Evolutionary conservation across 257 asterid species (phyloP), one percentile per base, ranked within the genome.

Genomic region (Solanum sparsipilum): DNA sequence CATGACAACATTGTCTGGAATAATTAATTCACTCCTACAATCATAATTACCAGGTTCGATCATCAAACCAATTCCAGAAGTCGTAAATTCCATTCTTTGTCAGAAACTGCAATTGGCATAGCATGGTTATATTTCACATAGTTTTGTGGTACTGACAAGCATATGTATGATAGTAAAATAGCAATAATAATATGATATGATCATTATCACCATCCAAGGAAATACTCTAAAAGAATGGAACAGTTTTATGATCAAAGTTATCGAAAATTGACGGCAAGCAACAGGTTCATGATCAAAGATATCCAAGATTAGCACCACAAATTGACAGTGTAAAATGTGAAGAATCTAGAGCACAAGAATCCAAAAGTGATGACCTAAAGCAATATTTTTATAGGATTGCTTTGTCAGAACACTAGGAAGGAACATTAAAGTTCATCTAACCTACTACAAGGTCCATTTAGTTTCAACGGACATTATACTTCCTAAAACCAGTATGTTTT

Each of bases 11-110:
- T 82, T 29, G 70, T 82, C 41, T 29, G 86, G 31, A 82, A 48
- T 46, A 87, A 72, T 70, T 46, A 73, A 73, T 20, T 48, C 73
- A 86, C 44, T 46, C 88, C 81, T 60, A 20, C 25, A 86, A n/a
- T 67, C 90, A 86, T 25, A 71, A 75, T 93, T 96, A 97, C 99
- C 99, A 97, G 88, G 99, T 97, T 35, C 99, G 98, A 91, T 97
- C 99, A 83, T 97, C 99, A 93, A 97, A 97, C 99, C 99, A 97
- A 83, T 97, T 97, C 99, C 99, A 97, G 89, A 97, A 97, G 95
- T 97, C 99, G 90, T 97, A 97, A 48, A 97, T 98, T 88, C 99
- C 99, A 93, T 90, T 93, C 92, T 97, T 97, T 32, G 89, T 89
- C 71, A 97, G 97, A 94, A 68, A 96, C 99, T 97, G 99, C 94